A percentile compares a stretch with the other conserved stretches of the same genome.
phyloP scores from a whole-genome alignment of 1,284 basidiomycete species.

The Rhodotorula sp. region DNA sequence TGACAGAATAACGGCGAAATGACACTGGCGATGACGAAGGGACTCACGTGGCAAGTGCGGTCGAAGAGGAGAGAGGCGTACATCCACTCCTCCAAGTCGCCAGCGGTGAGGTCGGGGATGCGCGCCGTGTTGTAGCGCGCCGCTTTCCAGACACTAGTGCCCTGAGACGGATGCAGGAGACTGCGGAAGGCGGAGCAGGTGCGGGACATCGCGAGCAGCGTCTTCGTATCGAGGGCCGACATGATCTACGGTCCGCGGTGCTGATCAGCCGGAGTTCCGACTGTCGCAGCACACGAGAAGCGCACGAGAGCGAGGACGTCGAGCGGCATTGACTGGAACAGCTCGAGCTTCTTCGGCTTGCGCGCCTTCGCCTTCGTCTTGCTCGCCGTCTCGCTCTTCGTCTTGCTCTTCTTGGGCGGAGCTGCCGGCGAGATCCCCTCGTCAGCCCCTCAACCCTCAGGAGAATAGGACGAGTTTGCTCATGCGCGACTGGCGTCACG shows the following conservation, averaged over 20 bases:
- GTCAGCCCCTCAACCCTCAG: neutral
- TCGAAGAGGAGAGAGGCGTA: slow-evolving; percentile 21
- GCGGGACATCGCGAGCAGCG: slow-evolving; percentile 24
- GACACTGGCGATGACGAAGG: neutral
- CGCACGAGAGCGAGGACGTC: slow-evolving; percentile 18
- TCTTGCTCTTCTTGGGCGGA: slow-evolving; percentile 3
- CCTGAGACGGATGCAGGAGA: slow-evolving; percentile 5
- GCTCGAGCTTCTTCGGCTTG: slow-evolving; percentile 16
- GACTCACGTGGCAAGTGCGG: slow-evolving; percentile 13
- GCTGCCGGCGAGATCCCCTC: neutral
- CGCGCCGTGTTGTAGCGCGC: slow-evolving; percentile 12
- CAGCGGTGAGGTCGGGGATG: neutral
- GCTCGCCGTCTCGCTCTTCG: neutral
- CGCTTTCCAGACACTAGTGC: slow-evolving; percentile 6
- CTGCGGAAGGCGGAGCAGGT: slow-evolving; percentile 21
- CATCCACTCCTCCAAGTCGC: slow-evolving; percentile 25
- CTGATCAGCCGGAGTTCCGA: neutral
- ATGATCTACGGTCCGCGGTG: slow-evolving; percentile 5
- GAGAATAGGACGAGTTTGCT: neutral
- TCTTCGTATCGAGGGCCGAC: slow-evolving; percentile 20
- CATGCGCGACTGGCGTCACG: neutral
- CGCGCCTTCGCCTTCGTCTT: slow-evolving; percentile 12
- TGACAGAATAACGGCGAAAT: too few species aligned
- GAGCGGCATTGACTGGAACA: slow-evolving; percentile 20
- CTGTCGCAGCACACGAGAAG: too few species aligned